A percentile compares a stretch with the other conserved stretches of the same genome.
These are phyloP conservation scores for Plasmodium gallinaceum DNA, from an alignment of 169 alveolate species.

Conservation along the genomic window DNA sequence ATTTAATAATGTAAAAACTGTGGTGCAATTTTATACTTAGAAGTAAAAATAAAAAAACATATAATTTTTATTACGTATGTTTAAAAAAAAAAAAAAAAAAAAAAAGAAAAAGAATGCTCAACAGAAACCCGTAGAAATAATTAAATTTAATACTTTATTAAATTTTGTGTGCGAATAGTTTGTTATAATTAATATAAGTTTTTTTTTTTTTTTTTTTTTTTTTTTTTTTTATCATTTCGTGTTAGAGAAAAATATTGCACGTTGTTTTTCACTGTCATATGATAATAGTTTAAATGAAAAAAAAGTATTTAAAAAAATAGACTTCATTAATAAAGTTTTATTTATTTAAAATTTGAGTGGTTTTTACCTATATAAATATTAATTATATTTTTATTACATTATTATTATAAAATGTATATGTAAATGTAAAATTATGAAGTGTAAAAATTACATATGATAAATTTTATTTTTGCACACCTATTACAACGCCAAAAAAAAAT, in stretches of 20 bases:
- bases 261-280: not conserved
- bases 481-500: too few relatives aligned
- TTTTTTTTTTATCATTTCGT: not conserved
- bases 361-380: not conserved
- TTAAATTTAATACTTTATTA: constrained; percentile 1
- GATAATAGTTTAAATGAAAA: not conserved
- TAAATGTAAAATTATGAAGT: too few relatives aligned
- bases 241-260: constrained; percentile 1
- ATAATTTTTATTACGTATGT: constrained; percentile 9
- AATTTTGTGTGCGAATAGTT: constrained; percentile 18
- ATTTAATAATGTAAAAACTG: not conserved
- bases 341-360: not conserved
- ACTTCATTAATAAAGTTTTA: not conserved
- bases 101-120: not conserved
- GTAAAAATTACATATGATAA: too few relatives aligned
- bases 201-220: not conserved
- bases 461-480: too few relatives aligned
- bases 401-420: too few relatives aligned
- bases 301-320: not conserved
- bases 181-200: constrained; percentile 1
- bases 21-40: constrained; percentile 18
- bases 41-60: too few relatives aligned
- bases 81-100: not conserved
- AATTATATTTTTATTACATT: too few relatives aligned
- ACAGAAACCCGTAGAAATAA: constrained; percentile 38